Conservation (phyloP, 208 protist genomes). For the Trypanosoma mega region DNA sequence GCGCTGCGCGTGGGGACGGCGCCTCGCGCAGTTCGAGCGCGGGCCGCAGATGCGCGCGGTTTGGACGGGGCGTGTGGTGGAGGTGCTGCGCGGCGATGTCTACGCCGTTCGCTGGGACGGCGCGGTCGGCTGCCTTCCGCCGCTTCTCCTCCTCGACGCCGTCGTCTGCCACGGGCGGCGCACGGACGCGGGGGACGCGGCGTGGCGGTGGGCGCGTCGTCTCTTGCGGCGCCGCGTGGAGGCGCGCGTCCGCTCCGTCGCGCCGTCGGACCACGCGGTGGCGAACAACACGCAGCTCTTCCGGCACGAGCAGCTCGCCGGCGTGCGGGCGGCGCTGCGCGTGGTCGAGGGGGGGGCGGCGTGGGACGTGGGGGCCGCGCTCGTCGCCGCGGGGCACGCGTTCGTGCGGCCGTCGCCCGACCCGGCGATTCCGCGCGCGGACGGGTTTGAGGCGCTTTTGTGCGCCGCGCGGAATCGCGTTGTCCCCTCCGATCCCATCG, state of each 20-base stretch:
- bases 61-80: conserved; percentile 35
- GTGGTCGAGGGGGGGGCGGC: background rate
- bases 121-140: conserved; percentile 5
- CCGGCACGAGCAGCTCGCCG: conserved; percentile 39
- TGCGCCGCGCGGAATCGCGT: background rate
- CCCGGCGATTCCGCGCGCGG: conserved; percentile 33
- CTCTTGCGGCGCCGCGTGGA: conserved; percentile 36
- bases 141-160: conserved; percentile 42
- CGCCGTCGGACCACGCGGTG: conserved; percentile 45
- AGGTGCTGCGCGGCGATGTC: conserved; percentile 53
- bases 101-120: conserved; percentile 47
- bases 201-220: conserved; percentile 47
- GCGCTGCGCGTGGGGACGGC: conserved; percentile 24
- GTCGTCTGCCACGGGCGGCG: conserved; percentile 34
- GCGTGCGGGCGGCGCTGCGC: conserved; percentile 25
- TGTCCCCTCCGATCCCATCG: too few relatives aligned
- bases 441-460: conserved; percentile 31
- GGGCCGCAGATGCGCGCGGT: conserved; percentile 18
- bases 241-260: conserved; percentile 45
- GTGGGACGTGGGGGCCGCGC: conserved; percentile 25
- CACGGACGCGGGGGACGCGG: conserved; percentile 33
- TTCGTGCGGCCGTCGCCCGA: conserved; percentile 37
- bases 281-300: conserved; percentile 52
- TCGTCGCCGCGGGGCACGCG: conserved; percentile 29
- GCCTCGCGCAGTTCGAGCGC: conserved; percentile 17